Conservation (phyloP, 176 grass and related monocot species). For the Alloteropsis semialata region DNA sequence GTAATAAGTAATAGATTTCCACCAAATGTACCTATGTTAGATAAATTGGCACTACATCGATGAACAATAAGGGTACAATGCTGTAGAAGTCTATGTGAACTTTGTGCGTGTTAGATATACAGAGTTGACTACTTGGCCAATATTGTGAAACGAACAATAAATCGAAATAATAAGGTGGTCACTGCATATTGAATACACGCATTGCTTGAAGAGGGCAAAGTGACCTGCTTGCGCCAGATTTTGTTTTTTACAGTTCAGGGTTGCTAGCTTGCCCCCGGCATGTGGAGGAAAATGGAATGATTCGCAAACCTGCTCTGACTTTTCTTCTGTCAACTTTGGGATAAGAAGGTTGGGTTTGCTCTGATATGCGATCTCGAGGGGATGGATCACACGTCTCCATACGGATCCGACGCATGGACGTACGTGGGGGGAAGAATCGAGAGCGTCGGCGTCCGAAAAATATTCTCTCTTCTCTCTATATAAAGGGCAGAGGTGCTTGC, state of each 20-base stretch:
- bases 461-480: neutral
- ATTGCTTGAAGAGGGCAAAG: neutral
- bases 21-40: neutral
- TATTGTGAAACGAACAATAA: too few species aligned
- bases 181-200: neutral
- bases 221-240: neutral
- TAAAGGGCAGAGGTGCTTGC: constrained; percentile 7
- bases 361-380: constrained; percentile 31
- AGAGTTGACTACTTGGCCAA: too few species aligned
- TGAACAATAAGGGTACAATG: neutral
- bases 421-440: constrained; percentile 34
- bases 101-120: neutral
- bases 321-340: neutral
- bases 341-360: constrained; percentile 19
- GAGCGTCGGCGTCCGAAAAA: constrained; percentile 27
- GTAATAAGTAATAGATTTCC: neutral
- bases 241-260: neutral
- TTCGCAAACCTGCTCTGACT: neutral
- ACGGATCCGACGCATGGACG: constrained; percentile 19
- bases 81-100: too few species aligned
- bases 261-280: neutral
- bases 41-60: neutral
- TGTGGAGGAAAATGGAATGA: neutral
- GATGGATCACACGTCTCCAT: constrained; percentile 26
- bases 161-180: neutral